These are phyloP conservation scores for Cyclocybe cylindracea DNA, from an alignment of 768 basidiomycete species.

Conservation along the genomic window DNA sequence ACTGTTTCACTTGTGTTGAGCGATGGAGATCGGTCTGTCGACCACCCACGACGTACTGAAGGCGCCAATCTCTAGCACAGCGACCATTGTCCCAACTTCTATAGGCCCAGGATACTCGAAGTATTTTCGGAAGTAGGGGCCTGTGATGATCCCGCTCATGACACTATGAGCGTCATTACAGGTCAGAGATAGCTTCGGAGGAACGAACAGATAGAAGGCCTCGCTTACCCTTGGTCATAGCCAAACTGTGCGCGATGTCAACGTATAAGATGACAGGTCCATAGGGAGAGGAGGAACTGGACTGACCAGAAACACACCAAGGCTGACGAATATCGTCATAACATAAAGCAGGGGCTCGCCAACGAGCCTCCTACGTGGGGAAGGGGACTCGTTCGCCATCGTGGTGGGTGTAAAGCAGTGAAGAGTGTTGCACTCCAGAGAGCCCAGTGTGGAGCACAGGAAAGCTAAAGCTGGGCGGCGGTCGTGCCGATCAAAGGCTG, in stretches of 20 bases:
- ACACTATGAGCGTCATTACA: slow-evolving; percentile 46
- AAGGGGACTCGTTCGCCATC: slow-evolving; percentile 45
- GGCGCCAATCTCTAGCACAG: slow-evolving; percentile 91
- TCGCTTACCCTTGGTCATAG: slow-evolving; percentile 79
- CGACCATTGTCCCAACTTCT: slow-evolving; percentile 91
- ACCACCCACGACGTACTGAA: slow-evolving; percentile 57
- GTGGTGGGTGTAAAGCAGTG: slow-evolving; percentile 9
- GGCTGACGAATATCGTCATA: slow-evolving; percentile 78
- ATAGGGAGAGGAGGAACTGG: slow-evolving; percentile 1
- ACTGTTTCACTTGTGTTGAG: slow-evolving; percentile 41
- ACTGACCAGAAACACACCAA: slow-evolving; percentile 84
- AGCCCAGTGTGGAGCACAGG: slow-evolving; percentile 17
- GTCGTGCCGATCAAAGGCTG: slow-evolving; percentile 15
- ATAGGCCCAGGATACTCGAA: slow-evolving; percentile 77
- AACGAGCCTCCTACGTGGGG: slow-evolving; percentile 56
- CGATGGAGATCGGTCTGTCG: background rate
- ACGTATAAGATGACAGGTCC: background rate
- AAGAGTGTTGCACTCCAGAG: background rate
- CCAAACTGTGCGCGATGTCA: slow-evolving; percentile 54
- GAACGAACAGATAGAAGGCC: background rate
- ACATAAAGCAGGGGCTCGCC: slow-evolving; percentile 79
- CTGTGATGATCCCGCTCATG: slow-evolving; percentile 91
- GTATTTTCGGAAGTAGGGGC: slow-evolving; percentile 77
- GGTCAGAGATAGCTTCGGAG: slow-evolving; percentile 1
- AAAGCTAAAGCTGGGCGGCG: slow-evolving; percentile 2